Evolutionary conservation across 2,329 filamentous ascomycete genomes (phyloP), one percentile per base, ranked within the genome.

Genomic region (Mycosphaerella arachidis): DNA sequence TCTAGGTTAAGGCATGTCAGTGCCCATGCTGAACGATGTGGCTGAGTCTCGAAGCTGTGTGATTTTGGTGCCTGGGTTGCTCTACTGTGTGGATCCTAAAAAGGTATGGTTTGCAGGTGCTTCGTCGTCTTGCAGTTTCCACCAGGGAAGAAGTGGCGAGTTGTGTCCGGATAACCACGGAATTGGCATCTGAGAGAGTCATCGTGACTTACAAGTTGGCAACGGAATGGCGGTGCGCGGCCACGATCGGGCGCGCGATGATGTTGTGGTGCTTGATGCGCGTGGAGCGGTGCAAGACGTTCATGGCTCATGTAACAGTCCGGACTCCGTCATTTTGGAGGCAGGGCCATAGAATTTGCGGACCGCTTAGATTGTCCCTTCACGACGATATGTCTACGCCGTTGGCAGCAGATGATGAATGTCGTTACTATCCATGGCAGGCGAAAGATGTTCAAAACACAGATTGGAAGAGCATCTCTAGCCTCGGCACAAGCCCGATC

Each of bases 1-100:
- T 58, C 30, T 46, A 53, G 51, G 46, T 54, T 46, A 52, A 63
- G 58, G 51, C 31, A 48, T 31, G 29, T 43, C 9, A 35, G 43
- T 35, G 30, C 27, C 24, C 16, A 20, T 31, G 50, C 20, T 7
- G 40, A 20, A n/a, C 35, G 35, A 29, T 30, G 53, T 55, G 53
- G 53, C 53, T 45, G 27, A 55, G 27, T 46, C 30, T 18, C 30
- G 50, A 37, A 53, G 20, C 40, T 43, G 3, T 50, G 3, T 50
- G 46, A 20, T 52, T 35, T 35, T 33, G n/a, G 27, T 31, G 50
- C 29, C 50, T 35, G 50, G 50, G 35, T 31, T 52, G n/a, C 30
- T 30, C n/a, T 10, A n/a, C 30, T 35, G 10, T 6, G 3, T 10
- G 10, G 50, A 52, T 20, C 50, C 29, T 18, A 20, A 52, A 31